Percentiles rank a stretch among this genome's conserved stretches.
These are phyloP conservation scores for Gaeumannomyces sp. DNA, from an alignment of 2,329 filamentous ascomycete genomes.

Conservation along the genomic window DNA sequence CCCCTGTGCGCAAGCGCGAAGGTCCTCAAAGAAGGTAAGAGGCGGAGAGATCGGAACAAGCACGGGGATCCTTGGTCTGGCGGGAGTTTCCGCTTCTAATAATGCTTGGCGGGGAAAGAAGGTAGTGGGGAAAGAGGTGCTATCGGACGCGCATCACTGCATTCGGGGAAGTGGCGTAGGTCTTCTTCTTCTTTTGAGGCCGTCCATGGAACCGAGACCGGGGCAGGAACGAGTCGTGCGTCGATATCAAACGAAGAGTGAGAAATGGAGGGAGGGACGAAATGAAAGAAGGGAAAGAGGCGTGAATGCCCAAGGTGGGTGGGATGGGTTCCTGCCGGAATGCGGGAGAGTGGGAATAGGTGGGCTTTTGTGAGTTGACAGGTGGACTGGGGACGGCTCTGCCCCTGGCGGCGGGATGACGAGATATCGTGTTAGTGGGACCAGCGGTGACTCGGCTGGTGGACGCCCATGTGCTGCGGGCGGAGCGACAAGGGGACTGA, in stretches of 20 bases:
- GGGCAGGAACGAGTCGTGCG: neutral
- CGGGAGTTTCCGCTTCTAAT: neutral
- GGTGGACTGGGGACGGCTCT: constrained; percentile 4
- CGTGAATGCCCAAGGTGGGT: neutral
- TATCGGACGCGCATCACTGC: neutral
- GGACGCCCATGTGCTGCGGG: neutral
- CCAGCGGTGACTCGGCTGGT: constrained; percentile 1
- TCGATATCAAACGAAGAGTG: neutral
- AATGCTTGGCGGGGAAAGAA: neutral
- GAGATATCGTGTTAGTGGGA: constrained; percentile 2
- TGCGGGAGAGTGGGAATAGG: neutral
- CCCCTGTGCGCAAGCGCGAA: neutral
- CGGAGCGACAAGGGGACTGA: neutral
- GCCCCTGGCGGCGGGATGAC: constrained; percentile 5
- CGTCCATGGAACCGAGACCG: constrained; percentile 17
- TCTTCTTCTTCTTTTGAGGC: constrained; percentile 8
- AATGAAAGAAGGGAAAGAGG: neutral
- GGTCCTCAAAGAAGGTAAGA: neutral
- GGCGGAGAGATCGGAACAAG: neutral
- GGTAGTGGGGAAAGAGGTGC: neutral
- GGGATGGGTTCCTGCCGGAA: neutral
- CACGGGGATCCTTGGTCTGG: neutral
- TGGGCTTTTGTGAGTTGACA: constrained; percentile 1
- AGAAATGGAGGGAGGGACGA: neutral
- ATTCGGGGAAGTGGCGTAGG: neutral